A percentile compares a stretch with the other conserved stretches of the same genome.
Evolutionary conservation across 306 rosid species (phyloP).

Genomic region (Begonia fuchsioides): DNA sequence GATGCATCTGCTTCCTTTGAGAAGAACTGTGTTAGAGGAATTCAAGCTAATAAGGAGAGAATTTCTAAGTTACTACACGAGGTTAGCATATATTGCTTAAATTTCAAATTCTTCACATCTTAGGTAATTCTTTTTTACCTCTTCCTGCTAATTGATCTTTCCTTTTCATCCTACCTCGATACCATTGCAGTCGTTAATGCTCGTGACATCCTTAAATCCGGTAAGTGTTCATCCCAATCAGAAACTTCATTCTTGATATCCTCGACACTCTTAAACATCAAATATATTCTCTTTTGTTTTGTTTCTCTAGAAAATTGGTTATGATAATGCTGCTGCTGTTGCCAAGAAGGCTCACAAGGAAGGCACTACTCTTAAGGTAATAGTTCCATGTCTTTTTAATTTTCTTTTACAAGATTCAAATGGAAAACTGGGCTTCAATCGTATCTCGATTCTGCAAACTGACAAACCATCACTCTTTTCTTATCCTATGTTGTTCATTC

Average conservation of each 20-base stretch:
- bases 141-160: conserved; percentile 20
- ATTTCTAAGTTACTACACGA: conserved; percentile 83
- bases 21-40: conserved; percentile 92
- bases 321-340: conserved; percentile 94
- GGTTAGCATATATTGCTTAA: conserved; percentile 34
- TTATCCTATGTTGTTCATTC: too few species aligned
- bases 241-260: background rate
- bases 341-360: conserved; percentile 98
- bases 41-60: conserved; percentile 87
- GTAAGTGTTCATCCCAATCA: conserved; percentile 33
- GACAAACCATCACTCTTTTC: too few species aligned
- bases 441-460: too few species aligned
- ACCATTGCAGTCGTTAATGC: conserved; percentile 96
- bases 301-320: conserved; percentile 84
- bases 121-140: background rate
- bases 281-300: conserved; percentile 4
- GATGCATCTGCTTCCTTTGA: conserved; percentile 92
- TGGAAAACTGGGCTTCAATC: too few species aligned
- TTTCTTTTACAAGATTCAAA: background rate
- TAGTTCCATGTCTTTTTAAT: conserved; percentile 5
- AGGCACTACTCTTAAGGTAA: conserved; percentile 84
- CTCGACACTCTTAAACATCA: conserved; percentile 4
- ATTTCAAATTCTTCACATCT: conserved; percentile 1
- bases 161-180: too few species aligned
- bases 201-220: conserved; percentile 86